Percentiles rank a stretch among this genome's conserved stretches.
These are phyloP conservation scores for Mycena rosella DNA, from an alignment of 768 basidiomycete genomes.

Conservation along the genomic window DNA sequence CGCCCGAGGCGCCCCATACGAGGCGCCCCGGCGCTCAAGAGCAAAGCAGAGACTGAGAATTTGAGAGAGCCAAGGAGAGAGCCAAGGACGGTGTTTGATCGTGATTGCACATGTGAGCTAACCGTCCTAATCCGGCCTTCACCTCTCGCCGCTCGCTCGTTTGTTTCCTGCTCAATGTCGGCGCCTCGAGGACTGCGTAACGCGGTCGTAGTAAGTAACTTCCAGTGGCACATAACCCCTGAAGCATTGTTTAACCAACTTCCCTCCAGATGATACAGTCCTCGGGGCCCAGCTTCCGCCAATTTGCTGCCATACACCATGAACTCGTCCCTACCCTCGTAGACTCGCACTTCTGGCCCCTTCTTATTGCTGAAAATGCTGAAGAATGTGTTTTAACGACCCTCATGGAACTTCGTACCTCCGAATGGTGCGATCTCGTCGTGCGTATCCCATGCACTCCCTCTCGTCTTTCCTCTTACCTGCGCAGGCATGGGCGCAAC, in stretches of 20 bases:
- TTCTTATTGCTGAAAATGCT: not conserved
- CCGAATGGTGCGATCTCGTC: not conserved
- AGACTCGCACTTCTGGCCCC: not conserved
- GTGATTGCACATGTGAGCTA: not conserved
- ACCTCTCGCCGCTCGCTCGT: too few species aligned
- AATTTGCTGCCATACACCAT: not conserved
- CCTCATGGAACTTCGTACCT: not conserved
- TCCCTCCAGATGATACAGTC: not conserved
- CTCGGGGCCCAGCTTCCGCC: not conserved
- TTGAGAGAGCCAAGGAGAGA: too few species aligned
- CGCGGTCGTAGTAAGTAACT: not conserved
- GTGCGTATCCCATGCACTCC: not conserved
- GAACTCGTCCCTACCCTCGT: not conserved
- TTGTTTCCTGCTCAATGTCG: not conserved
- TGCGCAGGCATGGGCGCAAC: too few species aligned
- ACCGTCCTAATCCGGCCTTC: not conserved
- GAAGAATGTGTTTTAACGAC: not conserved
- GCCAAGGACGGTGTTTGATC: too few species aligned
- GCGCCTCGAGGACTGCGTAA: not conserved
- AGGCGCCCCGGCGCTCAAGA: too few species aligned
- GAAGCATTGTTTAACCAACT: not conserved
- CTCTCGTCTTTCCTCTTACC: too few species aligned
- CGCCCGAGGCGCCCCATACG: too few species aligned
- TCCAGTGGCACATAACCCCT: too few species aligned
- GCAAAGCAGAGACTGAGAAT: too few species aligned